A percentile compares a stretch with the other conserved stretches of the same genome.
Evolutionary conservation across 768 basidiomycete genomes (phyloP).

Genomic region (Boletus eberwhitei): DNA sequence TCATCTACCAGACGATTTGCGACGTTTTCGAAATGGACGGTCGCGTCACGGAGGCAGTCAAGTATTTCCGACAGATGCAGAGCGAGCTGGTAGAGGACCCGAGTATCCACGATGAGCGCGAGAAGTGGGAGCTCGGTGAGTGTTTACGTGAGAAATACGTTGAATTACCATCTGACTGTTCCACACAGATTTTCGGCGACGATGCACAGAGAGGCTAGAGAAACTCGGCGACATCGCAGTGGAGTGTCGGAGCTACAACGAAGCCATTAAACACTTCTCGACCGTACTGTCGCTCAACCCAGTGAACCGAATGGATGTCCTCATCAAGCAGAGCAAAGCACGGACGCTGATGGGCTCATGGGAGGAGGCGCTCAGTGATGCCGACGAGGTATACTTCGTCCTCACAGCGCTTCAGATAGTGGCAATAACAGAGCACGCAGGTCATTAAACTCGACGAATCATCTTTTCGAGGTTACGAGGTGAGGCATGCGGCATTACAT

Average conservation of each 20-base stretch:
- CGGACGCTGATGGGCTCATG: neutral
- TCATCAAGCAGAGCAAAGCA: conserved; percentile 3
- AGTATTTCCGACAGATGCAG: neutral
- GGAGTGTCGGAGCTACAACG: neutral
- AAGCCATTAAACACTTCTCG: neutral
- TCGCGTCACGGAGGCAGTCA: neutral
- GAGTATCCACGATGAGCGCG: neutral
- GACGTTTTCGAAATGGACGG: neutral
- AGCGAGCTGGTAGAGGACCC: neutral
- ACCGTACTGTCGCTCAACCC: neutral
- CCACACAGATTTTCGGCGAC: neutral
- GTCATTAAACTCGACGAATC: conserved; percentile 2
- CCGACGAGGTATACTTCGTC: conserved; percentile 1
- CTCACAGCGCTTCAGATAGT: too few species aligned
- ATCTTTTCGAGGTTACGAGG: neutral
- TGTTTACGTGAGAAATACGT: neutral
- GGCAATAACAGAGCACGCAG: neutral
- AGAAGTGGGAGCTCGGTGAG: neutral
- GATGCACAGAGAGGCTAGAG: neutral
- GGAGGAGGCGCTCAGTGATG: neutral
- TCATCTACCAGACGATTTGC: neutral
- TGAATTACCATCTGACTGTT: neutral
- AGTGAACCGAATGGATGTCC: neutral
- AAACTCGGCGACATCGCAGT: neutral
- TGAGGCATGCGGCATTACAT: neutral